A percentile compares a stretch with the other conserved stretches of the same genome.
Evolutionary conservation across 2,329 filamentous ascomycete species (phyloP).

Genomic region (Neoarthrinium moseri): DNA sequence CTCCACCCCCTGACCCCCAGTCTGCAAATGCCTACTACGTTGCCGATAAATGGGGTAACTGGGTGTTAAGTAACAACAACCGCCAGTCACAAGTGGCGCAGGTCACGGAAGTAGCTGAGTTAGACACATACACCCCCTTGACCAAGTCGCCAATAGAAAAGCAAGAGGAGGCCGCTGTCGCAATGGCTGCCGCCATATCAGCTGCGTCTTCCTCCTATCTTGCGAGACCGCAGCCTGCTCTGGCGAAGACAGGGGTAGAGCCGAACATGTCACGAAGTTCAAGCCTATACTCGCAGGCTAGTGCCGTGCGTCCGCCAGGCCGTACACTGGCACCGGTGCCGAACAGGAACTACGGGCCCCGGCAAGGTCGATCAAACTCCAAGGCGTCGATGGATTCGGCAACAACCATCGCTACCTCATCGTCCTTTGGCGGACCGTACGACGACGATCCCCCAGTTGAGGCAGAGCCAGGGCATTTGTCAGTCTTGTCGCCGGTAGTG

Average conservation of each 20-base stretch:
- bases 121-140: conserved; percentile 27
- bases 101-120: conserved; percentile 19
- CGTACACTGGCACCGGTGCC: conserved; percentile 12
- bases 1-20: conserved; percentile 42
- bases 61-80: conserved; percentile 44
- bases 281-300: conserved; percentile 36
- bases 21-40: conserved; percentile 48
- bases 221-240: conserved; percentile 26
- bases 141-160: conserved; percentile 29
- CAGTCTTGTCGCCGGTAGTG: conserved; percentile 46
- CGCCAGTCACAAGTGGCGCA: conserved; percentile 21
- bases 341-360: conserved; percentile 16
- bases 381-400: conserved; percentile 30
- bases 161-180: conserved; percentile 19
- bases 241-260: conserved; percentile 17
- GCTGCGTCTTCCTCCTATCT: conserved; percentile 19
- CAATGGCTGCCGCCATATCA: conserved; percentile 20
- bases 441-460: conserved; percentile 32
- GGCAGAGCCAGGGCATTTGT: conserved; percentile 22
- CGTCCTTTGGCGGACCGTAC: conserved; percentile 16
- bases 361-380: conserved; percentile 23
- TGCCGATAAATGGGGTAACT: conserved; percentile 52
- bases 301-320: conserved; percentile 14
- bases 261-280: conserved; percentile 28
- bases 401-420: conserved; percentile 36